These are phyloP conservation scores for Eragrostis nindensis DNA, from an alignment of 176 grass and related monocot species.

Conservation along the genomic window DNA sequence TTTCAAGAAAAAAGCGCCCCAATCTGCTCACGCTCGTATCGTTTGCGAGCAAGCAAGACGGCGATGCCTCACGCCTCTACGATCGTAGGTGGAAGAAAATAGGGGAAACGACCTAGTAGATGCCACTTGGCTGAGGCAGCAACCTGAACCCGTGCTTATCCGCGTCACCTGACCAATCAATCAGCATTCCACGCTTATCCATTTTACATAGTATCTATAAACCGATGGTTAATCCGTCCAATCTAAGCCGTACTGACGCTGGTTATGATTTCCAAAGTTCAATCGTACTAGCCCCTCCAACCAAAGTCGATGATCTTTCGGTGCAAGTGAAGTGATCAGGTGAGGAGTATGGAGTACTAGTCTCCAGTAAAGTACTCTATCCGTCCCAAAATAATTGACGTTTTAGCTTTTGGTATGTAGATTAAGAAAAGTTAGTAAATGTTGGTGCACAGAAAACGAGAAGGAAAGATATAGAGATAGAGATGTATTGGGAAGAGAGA, in stretches of 20 bases:
- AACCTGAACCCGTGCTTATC: constrained; percentile 4
- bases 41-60: constrained; percentile 14
- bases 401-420: too few relatives aligned
- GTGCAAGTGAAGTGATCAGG: constrained; percentile 18
- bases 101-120: too few relatives aligned
- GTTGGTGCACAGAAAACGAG: too few relatives aligned
- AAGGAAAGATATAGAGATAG: too few relatives aligned
- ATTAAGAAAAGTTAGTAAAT: too few relatives aligned
- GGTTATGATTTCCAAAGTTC: not conserved
- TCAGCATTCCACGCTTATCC: not conserved
- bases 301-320: not conserved
- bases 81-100: too few relatives aligned
- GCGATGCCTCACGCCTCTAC: constrained; percentile 9
- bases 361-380: not conserved
- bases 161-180: not conserved
- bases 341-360: not conserved
- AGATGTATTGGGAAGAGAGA: too few relatives aligned
- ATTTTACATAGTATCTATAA: not conserved
- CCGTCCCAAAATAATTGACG: too few relatives aligned
- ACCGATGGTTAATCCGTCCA: not conserved
- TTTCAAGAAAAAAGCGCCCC: too few relatives aligned
- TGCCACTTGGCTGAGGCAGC: too few relatives aligned
- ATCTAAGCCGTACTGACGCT: constrained; percentile 7
- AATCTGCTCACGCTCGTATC: not conserved
- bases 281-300: too few relatives aligned